Evolutionary conservation across 139 green algal genomes (phyloP), one percentile per base, ranked within the genome.

Genomic region (Auxenochlorella pyrenoidosa): DNA sequence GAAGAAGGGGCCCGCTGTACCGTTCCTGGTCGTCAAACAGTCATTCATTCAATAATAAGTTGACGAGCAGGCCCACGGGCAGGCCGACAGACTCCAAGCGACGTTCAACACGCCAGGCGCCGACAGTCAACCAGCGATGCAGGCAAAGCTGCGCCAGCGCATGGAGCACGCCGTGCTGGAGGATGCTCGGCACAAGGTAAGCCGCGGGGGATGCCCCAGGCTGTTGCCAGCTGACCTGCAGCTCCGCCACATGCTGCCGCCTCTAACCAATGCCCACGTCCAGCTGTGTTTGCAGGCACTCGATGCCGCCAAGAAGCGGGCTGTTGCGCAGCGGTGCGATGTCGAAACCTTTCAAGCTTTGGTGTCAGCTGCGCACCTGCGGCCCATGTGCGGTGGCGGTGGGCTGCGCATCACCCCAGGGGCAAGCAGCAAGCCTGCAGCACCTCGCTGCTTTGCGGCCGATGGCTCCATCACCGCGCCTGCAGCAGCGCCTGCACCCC

Each of bases 331-430:
- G 63, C 80, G 80, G 0, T 70, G 47, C 15, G 41, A 85, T 28
- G 60, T 85, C 22, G 80, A 85, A 0, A 85, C 63, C 51, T 85
- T 85, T 28, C 30, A 85, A 15, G 60, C 80, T 12, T 63, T 85
- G 59, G 80, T 85, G 63, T 85, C 80, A 5, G 63, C 80, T 22
- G 80, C 63, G 1, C 80, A 85, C 40, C 80, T 85, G 80, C 80
- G 63, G 40, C 80, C 80, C 38, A 85, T 85, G 80, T 63, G 40
- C 0, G 79, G 79, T 26, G 63, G 60, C 63, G 30, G 30, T 1
- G 70, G 70, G 34, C 63, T 85, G 40, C 63, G 80, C 60, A 59
- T 85, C 38, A 26, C 40, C 15, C 19, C 38, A 15, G 63, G 28
- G 0, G 36, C 44, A 1, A 40, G 3, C 38, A 16, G 80, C 60